These are phyloP conservation scores for Penicillium alfredii DNA, from an alignment of 495 filamentous ascomycete species.

Conservation along the genomic window DNA sequence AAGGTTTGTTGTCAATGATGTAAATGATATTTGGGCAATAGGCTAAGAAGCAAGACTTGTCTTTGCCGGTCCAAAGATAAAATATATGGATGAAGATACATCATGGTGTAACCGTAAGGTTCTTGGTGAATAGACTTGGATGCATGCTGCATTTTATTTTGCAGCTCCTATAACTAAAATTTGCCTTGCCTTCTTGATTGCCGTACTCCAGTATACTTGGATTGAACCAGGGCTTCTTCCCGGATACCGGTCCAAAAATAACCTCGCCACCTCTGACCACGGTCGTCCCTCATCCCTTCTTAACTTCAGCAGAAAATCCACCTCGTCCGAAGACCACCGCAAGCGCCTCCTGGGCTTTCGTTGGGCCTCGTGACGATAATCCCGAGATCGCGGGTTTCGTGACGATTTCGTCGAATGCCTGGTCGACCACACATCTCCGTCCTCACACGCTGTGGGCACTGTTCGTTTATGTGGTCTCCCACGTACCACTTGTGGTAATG, in stretches of 20 bases:
- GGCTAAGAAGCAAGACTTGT: too few species aligned
- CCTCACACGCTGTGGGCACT: constrained; percentile 7
- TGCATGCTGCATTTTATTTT: too few species aligned
- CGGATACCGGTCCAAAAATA: constrained; percentile 19
- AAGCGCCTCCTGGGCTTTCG: constrained; percentile 15
- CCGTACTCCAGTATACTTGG: constrained; percentile 21
- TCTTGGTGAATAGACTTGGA: too few species aligned
- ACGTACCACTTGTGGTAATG: background rate
- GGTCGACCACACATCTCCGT: constrained; percentile 3
- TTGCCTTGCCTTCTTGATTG: too few species aligned
- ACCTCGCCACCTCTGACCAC: constrained; percentile 19
- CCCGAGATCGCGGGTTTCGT: background rate
- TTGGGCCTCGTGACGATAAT: background rate
- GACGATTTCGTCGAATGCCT: constrained; percentile 5
- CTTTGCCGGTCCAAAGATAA: too few species aligned
- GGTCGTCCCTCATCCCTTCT: constrained; percentile 14
- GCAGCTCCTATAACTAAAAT: too few species aligned
- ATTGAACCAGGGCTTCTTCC: constrained; percentile 15
- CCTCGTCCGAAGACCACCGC: constrained; percentile 17
- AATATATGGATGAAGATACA: too few species aligned
- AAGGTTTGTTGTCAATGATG: too few species aligned
- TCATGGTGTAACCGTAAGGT: too few species aligned
- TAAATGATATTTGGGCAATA: too few species aligned
- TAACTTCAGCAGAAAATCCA: constrained; percentile 18
- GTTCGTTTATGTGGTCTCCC: background rate